Evolutionary conservation across 768 basidiomycete genomes (phyloP).

Genomic region (Lentinus brumalis): DNA sequence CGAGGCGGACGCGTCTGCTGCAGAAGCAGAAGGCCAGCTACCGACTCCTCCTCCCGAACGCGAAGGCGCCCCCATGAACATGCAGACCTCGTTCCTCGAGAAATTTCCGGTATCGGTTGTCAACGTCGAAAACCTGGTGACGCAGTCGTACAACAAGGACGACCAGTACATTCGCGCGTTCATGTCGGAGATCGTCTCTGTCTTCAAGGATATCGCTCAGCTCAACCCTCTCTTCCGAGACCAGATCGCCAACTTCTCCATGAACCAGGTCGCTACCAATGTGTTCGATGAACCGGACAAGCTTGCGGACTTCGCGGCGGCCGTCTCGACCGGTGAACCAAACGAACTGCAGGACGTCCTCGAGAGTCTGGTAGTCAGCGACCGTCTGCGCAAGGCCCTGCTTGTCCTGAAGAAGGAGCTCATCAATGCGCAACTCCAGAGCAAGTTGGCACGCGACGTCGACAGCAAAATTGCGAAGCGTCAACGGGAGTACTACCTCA

Average conservation of each 20-base stretch:
- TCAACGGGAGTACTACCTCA: constrained; percentile 92
- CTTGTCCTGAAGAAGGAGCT: constrained; percentile 96
- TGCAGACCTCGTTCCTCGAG: constrained; percentile 86
- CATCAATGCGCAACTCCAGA: constrained; percentile 94
- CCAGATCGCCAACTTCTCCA: constrained; percentile 95
- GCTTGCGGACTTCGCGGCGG: constrained; percentile 95
- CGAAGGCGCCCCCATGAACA: constrained; percentile 44
- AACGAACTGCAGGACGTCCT: constrained; percentile 91
- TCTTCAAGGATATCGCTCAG: constrained; percentile 98
- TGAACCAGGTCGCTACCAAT: constrained; percentile 88
- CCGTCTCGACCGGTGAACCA: constrained; percentile 92
- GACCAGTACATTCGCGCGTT: constrained; percentile 95
- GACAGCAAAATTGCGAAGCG: constrained; percentile 94
- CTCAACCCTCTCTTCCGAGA: constrained; percentile 97
- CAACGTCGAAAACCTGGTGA: constrained; percentile 79
- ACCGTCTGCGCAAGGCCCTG: constrained; percentile 86
- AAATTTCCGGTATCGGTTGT: constrained; percentile 85
- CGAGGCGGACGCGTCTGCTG: constrained; percentile 22
- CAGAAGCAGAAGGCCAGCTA: constrained; percentile 47
- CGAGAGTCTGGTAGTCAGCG: constrained; percentile 83
- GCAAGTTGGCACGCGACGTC: constrained; percentile 89
- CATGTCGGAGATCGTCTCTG: constrained; percentile 94
- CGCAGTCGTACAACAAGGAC: constrained; percentile 86
- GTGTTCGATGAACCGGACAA: constrained; percentile 98
- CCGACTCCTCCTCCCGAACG: constrained; percentile 35